These are phyloP conservation scores for Meyerozyma sp. DNA, from an alignment of 1,139 yeast species.

Conservation along the genomic window DNA sequence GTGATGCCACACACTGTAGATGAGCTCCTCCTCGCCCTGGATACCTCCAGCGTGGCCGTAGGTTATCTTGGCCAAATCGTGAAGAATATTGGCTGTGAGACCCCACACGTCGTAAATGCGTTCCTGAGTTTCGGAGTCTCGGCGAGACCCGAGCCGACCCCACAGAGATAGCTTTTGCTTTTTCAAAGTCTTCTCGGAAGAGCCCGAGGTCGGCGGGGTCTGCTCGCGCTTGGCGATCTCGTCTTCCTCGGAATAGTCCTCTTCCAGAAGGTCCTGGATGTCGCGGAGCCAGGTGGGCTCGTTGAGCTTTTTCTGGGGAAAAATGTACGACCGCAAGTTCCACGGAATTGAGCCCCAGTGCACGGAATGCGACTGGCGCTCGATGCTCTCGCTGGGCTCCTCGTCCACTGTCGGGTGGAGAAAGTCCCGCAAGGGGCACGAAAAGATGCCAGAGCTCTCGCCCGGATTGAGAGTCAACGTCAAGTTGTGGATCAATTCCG, in stretches of 20 bases:
- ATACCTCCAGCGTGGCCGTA: slow-evolving; percentile 23
- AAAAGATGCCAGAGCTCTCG: slow-evolving; percentile 62
- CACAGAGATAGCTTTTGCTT: slow-evolving; percentile 18
- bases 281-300: slow-evolving; percentile 63
- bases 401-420: slow-evolving; percentile 34
- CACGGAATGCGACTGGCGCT: slow-evolving; percentile 33
- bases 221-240: slow-evolving; percentile 3
- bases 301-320: slow-evolving; percentile 48
- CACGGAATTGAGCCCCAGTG: slow-evolving; percentile 72
- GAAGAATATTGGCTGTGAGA: slow-evolving; percentile 77
- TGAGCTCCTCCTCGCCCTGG: slow-evolving; percentile 64
- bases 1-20: slow-evolving; percentile 47
- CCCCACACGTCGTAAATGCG: slow-evolving; percentile 81
- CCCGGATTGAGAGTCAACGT: slow-evolving; percentile 57
- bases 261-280: slow-evolving; percentile 49
- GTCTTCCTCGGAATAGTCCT: slow-evolving; percentile 18
- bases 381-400: slow-evolving; percentile 38
- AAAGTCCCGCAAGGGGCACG: slow-evolving; percentile 63
- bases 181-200: slow-evolving; percentile 6
- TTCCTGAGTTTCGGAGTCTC: slow-evolving; percentile 33
- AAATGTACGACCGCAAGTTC: slow-evolving; percentile 57
- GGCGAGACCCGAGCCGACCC: slow-evolving; percentile 41
- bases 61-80: slow-evolving; percentile 66
- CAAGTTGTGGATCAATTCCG: slow-evolving; percentile 23
- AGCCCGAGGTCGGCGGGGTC: neutral